These are phyloP conservation scores for Trametes pubescens DNA, from an alignment of 1,284 basidiomycete species.

Conservation along the genomic window DNA sequence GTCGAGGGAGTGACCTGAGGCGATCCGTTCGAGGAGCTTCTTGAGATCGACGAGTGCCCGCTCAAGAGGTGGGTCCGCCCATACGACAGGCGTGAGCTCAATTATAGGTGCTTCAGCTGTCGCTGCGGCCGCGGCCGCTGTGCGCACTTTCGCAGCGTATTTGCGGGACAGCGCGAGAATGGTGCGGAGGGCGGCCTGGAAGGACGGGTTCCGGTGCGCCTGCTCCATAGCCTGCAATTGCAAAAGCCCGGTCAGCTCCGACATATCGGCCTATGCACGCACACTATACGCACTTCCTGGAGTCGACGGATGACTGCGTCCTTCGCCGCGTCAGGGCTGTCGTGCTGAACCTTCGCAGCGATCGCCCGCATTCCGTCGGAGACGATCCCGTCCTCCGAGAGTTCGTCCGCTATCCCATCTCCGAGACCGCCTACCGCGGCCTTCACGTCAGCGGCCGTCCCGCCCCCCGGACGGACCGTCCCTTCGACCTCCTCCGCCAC, in stretches of 20 bases:
- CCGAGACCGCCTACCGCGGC: conserved; percentile 21
- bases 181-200: conserved; percentile 48
- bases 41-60: conserved; percentile 45
- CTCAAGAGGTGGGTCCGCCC: conserved; percentile 43
- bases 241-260: not conserved
- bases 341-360: conserved; percentile 5
- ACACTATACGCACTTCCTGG: conserved; percentile 45
- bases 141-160: conserved; percentile 46
- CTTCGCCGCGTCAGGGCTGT: conserved; percentile 42
- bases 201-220: conserved; percentile 49
- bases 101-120: conserved; percentile 31
- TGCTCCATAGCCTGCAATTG: conserved; percentile 49
- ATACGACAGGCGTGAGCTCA: conserved; percentile 36
- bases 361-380: conserved; percentile 7
- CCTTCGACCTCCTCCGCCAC: conserved; percentile 41
- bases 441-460: conserved; percentile 27
- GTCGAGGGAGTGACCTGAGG: conserved; percentile 49
- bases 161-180: conserved; percentile 51
- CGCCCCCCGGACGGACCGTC: conserved; percentile 31
- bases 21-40: conserved; percentile 51
- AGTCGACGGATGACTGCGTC: conserved; percentile 46
- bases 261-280: too few relatives aligned
- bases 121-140: conserved; percentile 36
- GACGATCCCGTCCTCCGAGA: not conserved
- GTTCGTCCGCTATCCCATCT: not conserved